Base-by-base conservation (phyloP, 768 basidiomycete genomes). In the Termitomyces sp. region DNA sequence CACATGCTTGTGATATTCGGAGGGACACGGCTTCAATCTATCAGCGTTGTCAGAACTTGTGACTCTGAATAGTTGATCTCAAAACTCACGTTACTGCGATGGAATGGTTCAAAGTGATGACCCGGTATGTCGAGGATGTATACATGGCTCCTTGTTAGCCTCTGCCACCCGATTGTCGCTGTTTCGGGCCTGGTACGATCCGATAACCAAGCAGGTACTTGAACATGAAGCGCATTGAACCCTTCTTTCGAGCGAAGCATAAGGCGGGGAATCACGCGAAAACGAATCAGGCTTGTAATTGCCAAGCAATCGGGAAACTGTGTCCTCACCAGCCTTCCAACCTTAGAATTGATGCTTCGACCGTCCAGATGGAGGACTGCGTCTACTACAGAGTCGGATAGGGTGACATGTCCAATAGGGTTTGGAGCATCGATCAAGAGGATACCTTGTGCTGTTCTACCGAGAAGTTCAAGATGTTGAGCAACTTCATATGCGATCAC, bases 401-500 rank as follows among this genome's bases (percentile, higher is more conserved):
- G 75, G 7, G 82, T 76, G 3, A 78, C 74, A 6, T 79, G 77
- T n/a, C 76, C 71, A 9, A 75, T 66, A 0, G 89, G 23, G 23
- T 23, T 23, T 23, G 23, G 23, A 23, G 23, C 23, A 23, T 23
- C 89, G 63, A 91, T 84, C 60, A 89, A 73, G 10, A 89, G 62
- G 47, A 91, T 72, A 0, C 87, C 89, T 53, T 73, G 72, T 20
- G 88, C 82, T 1, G 63, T 52, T 9, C 79, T 63, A 3, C 79
- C 82, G 5, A 66, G 72, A 20, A 63, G 69, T 18, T 72, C 60
- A 16, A 90, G 77, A 30, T 81, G 79, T 0, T 76, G 77, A 16
- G 84, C 82, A 2, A 82, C 71, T 64, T 89, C 89, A 64, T 82
- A 89, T 0, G 89, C 87, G 0, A 83, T 81, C 5, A 89, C 83